These are phyloP conservation scores for Daldinia childiae DNA, from an alignment of 495 filamentous ascomycete genomes.

Conservation along the genomic window DNA sequence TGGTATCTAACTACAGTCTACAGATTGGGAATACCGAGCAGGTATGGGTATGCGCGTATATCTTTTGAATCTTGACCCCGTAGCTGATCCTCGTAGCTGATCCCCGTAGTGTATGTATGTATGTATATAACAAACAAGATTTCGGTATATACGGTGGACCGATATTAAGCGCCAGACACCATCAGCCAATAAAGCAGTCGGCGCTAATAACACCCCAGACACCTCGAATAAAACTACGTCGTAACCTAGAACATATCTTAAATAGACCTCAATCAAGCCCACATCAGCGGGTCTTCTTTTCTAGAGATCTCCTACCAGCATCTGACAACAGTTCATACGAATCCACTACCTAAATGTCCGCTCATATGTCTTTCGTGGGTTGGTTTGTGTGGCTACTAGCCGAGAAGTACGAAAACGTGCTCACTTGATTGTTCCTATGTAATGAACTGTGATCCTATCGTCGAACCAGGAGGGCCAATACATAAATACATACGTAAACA, in stretches of 20 bases:
- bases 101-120: too few species aligned
- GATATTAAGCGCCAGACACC: constrained; percentile 27
- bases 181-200: constrained; percentile 21
- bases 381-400: background rate
- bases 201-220: constrained; percentile 32
- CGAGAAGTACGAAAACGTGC: background rate
- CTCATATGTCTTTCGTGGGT: background rate
- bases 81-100: background rate
- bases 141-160: background rate
- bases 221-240: constrained; percentile 4
- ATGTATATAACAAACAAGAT: constrained; percentile 19
- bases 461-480: background rate
- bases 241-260: constrained; percentile 13
- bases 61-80: constrained; percentile 8
- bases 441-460: background rate
- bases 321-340: background rate
- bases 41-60: background rate
- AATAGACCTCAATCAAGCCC: constrained; percentile 22
- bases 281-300: constrained; percentile 11
- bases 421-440: background rate
- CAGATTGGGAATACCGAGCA: background rate
- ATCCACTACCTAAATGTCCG: background rate
- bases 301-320: constrained; percentile 22
- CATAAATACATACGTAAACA: background rate
- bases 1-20: too few species aligned